Percentiles rank a stretch among this genome's conserved stretches.
phyloP scores from a whole-genome alignment of 2,329 filamentous ascomycete genomes.

The Penicillium sp. region DNA sequence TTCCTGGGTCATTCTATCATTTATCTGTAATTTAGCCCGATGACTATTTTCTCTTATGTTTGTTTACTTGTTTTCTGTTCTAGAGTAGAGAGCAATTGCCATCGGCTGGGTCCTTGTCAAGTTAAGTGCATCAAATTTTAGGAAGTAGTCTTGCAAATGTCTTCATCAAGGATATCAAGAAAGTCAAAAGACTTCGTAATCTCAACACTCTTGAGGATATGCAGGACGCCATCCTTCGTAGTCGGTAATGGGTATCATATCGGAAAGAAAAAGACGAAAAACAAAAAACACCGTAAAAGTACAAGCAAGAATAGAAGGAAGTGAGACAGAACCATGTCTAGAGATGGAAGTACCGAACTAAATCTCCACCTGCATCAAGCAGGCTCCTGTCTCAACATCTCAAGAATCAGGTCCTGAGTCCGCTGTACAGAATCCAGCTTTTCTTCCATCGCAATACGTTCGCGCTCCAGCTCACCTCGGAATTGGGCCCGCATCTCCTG shows the following conservation, averaged over 20 bases:
- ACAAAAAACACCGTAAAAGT: neutral
- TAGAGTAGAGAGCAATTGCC: slow-evolving; percentile 29
- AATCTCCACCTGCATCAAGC: slow-evolving; percentile 14
- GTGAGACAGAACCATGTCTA: neutral
- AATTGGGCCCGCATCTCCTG: slow-evolving; percentile 35
- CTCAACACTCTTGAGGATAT: neutral
- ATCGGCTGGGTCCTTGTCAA: slow-evolving; percentile 12
- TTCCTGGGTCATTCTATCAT: slow-evolving; percentile 25
- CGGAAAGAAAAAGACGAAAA: neutral
- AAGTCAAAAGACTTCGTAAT: neutral
- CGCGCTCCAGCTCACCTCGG: slow-evolving; percentile 33
- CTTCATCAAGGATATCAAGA: neutral
- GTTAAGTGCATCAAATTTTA: neutral
- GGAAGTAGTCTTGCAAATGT: neutral
- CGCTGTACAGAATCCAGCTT: slow-evolving; percentile 39
- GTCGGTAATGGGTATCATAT: slow-evolving; percentile 23
- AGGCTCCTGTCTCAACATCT: slow-evolving; percentile 40
- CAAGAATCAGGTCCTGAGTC: slow-evolving; percentile 43
- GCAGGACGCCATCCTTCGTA: neutral
- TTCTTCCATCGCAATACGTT: slow-evolving; percentile 34
- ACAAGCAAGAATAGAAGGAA: neutral
- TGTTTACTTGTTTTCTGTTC: slow-evolving; percentile 22
- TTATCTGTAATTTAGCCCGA: slow-evolving; percentile 42
- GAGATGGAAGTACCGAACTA: neutral
- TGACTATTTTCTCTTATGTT: slow-evolving; percentile 30